These are phyloP conservation scores for Nakazawaea siamensis DNA, from an alignment of 805 yeast species.

Conservation along the genomic window DNA sequence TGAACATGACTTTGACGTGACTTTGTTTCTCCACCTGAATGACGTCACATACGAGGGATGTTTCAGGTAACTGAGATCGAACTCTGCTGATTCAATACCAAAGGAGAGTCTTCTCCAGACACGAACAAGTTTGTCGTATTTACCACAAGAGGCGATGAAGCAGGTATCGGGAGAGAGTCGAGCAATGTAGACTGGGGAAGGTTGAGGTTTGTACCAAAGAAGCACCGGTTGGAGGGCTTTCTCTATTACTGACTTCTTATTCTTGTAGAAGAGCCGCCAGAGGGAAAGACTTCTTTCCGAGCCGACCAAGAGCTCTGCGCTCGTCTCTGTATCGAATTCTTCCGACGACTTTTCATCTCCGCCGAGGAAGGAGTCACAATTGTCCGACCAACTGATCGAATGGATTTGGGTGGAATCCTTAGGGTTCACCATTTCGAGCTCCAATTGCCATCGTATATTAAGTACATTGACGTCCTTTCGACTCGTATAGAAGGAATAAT, in stretches of 20 bases:
- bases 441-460: conserved; percentile 23
- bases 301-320: conserved; percentile 54
- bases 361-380: conserved; percentile 20
- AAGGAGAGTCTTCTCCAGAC: conserved; percentile 72
- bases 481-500: conserved; percentile 24
- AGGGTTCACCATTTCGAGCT: conserved; percentile 16
- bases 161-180: conserved; percentile 61
- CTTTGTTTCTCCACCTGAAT: conserved; percentile 44
- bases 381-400: conserved; percentile 27
- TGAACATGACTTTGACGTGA: conserved; percentile 4
- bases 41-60: conserved; percentile 53
- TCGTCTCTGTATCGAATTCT: conserved; percentile 26
- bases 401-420: conserved; percentile 19
- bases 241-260: conserved; percentile 11
- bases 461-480: conserved; percentile 20
- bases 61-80: conserved; percentile 61
- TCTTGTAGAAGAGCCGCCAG: conserved; percentile 35
- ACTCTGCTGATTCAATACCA: conserved; percentile 52
- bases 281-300: conserved; percentile 41
- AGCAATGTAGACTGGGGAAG: conserved; percentile 51
- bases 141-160: conserved; percentile 56
- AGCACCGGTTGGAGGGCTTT: conserved; percentile 14
- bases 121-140: conserved; percentile 59
- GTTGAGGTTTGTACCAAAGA: conserved; percentile 45
- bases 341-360: conserved; percentile 14